phyloP scores from a whole-genome alignment of 805 yeast genomes.

The Isabelozyma heimii region DNA sequence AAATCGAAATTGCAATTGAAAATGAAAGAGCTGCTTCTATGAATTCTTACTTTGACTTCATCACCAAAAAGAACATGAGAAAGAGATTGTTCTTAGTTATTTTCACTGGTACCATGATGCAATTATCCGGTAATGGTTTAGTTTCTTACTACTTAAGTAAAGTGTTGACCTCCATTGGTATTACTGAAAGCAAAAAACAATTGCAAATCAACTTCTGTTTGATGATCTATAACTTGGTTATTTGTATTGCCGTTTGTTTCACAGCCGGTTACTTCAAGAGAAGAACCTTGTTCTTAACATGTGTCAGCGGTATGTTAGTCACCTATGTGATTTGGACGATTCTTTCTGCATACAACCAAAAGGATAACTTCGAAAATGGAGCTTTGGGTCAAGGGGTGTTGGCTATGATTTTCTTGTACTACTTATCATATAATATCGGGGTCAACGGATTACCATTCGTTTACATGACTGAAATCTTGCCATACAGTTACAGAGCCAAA shows the following conservation, averaged over 20 bases:
- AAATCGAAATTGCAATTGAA: constrained; percentile 38
- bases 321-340: constrained; percentile 15
- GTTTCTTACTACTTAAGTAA: constrained; percentile 50
- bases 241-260: constrained; percentile 15
- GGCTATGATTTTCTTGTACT: constrained; percentile 48
- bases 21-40: constrained; percentile 32
- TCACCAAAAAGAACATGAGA: constrained; percentile 36
- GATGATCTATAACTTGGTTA: constrained; percentile 44
- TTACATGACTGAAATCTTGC: constrained; percentile 30
- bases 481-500: constrained; percentile 31
- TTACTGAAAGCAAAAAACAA: constrained; percentile 44
- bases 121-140: constrained; percentile 51
- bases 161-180: constrained; percentile 53
- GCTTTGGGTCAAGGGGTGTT: constrained; percentile 43
- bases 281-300: constrained; percentile 23
- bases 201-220: constrained; percentile 51
- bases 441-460: constrained; percentile 27
- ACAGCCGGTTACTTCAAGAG: constrained; percentile 23
- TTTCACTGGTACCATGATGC: constrained; percentile 37
- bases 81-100: constrained; percentile 38
- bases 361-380: constrained; percentile 34
- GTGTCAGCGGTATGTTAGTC: constrained; percentile 6
- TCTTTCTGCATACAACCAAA: constrained; percentile 45
- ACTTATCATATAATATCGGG: constrained; percentile 23
- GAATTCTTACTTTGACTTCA: constrained; percentile 37